These are phyloP conservation scores for Panicum miliaceum DNA, from an alignment of 176 grass and related monocot genomes.

Conservation along the genomic window DNA sequence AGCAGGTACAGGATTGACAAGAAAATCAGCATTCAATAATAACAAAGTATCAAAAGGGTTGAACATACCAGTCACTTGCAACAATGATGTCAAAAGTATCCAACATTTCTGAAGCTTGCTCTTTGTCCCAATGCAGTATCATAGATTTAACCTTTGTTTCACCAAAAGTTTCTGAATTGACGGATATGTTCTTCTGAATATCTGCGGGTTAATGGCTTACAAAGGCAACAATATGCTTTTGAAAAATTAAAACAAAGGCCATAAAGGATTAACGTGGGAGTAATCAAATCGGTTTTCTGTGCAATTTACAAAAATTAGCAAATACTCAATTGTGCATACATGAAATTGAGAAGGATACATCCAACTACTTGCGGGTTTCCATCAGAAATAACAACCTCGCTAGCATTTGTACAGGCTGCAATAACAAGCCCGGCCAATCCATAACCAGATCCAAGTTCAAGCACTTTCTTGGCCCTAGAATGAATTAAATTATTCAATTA, in stretches of 20 bases:
- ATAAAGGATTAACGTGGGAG: background rate
- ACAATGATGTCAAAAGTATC: slow-evolving; percentile 85
- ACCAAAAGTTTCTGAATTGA: slow-evolving; percentile 70
- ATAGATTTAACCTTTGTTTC: slow-evolving; percentile 71
- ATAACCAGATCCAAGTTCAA: slow-evolving; percentile 94
- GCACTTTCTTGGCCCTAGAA: slow-evolving; percentile 83
- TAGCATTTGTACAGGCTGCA: slow-evolving; percentile 78
- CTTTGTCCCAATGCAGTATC: slow-evolving; percentile 80
- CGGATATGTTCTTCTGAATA: slow-evolving; percentile 76
- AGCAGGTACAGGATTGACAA: background rate
- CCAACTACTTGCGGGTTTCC: slow-evolving; percentile 92
- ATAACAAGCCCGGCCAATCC: slow-evolving; percentile 83
- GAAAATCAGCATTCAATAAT: slow-evolving; percentile 22
- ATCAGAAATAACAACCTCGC: slow-evolving; percentile 85
- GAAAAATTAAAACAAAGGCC: slow-evolving; percentile 12
- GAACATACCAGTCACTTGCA: slow-evolving; percentile 94
- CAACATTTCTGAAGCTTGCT: slow-evolving; percentile 54
- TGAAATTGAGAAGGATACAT: slow-evolving; percentile 82
- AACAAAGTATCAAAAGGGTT: slow-evolving; percentile 16
- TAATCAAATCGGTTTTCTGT: background rate
- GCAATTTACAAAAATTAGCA: background rate
- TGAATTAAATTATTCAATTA: slow-evolving; percentile 20
- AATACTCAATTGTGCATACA: background rate
- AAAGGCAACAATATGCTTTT: slow-evolving; percentile 26
- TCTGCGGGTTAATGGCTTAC: slow-evolving; percentile 79